Evolutionary conservation across 2,329 filamentous ascomycete species (phyloP), one percentile per base, ranked within the genome.

Genomic region (Phaeoacremonium minimum): DNA sequence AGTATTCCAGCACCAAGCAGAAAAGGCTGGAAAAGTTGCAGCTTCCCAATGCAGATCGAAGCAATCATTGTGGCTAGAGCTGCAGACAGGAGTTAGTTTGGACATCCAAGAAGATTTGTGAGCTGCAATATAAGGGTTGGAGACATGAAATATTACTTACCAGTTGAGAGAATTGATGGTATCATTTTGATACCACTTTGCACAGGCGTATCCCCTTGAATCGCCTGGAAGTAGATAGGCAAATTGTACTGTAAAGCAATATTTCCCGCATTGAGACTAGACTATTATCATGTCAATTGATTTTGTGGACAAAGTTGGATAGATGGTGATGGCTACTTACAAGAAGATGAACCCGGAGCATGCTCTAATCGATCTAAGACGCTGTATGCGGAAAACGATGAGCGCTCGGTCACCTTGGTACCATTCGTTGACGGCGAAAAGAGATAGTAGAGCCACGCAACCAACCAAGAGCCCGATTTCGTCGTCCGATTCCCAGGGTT

Each of bases 221-320:
- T 36, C 5, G 39, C 39, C n/a, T 41, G 39, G 15, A 41, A 41
- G 19, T 41, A 41, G 19, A 35, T 35, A 12, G 39, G 39, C 4
- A 41, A 14, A 19, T 41, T 37, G 15, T 37, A 41, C 7, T 33
- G 29, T 12, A 33, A 15, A 12, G 30, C 18, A 22, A 37, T 33
- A 16, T 37, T 33, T 12, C 15, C 36, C 7, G 35, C 35, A 20
- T 32, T 32, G 14, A 37, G 35, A 22, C 35, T 37, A 28, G 7
- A 28, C 9, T 8, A 18, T 6, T 28, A 12, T n/a, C n/a, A n/a
- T n/a, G n/a, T n/a, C n/a, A n/a, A n/a, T n/a, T n/a, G n/a, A n/a
- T n/a, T n/a, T n/a, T n/a, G n/a, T n/a, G n/a, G n/a, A n/a, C n/a
- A n/a, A n/a, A n/a, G n/a, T n/a, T n/a, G n/a, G n/a, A n/a, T n/a